Base-by-base conservation (phyloP, 202 grass and related monocot species). In the Setaria viridis region DNA sequence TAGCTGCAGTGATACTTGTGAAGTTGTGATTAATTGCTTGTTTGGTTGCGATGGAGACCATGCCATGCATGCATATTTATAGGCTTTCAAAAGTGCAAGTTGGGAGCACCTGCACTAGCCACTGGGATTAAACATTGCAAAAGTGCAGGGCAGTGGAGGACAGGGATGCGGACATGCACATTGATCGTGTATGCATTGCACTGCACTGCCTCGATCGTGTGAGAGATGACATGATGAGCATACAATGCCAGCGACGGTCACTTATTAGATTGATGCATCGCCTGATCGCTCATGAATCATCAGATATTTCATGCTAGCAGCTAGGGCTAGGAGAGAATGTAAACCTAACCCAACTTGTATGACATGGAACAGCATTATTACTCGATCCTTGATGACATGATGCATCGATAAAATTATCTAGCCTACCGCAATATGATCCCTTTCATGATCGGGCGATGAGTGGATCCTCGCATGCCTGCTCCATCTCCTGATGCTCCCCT, bases 51-150 rank as follows among this genome's bases (percentile, higher is more conserved):
- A 11, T 39, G 19, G 21, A 17, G 5, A 49, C 48, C 48, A n/a
- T 11, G 17, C 15, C 64, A 70, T 57, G 50, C 65, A 81, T 62
- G 19, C 16, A 48, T 30, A 84, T 63, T 73, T 88, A 84, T 64
- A 88, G 67, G 2, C 11, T 72, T 33, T 63, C 74, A 55, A 71
- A 64, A 88, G 76, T 65, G 56, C 65, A 0, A 0, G 58, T 80
- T 88, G 55, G 87, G 81, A 84, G 75, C 30, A 65, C 67, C 30
- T 74, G 81, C 87, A 84, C 81, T 67, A 9, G 15, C 42, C 20
- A 77, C 41, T 88, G 11, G 11, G 2, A 72, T 72, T 79, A 84
- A 84, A 78, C 75, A 80, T 67, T 19, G 49, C 25, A 74, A 78
- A 70, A 84, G 70, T 32, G 59, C 74, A 80, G 0, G 5, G 0